Evolutionary conservation across 75 land plant genomes (phyloP).

Genomic region (Pinus tabuliformis): DNA sequence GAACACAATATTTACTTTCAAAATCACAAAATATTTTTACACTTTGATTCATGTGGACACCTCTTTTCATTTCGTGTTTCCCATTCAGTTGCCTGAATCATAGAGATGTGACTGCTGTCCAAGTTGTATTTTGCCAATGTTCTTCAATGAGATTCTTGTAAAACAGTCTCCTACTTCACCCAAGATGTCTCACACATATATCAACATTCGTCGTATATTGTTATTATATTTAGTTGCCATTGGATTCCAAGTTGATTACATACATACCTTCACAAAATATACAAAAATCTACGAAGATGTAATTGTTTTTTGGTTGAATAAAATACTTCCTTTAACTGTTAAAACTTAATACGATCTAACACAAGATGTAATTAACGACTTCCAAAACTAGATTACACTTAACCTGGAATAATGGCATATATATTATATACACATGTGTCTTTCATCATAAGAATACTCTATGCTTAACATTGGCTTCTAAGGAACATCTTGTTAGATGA

Average conservation of each 20-base stretch:
- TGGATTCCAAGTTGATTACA: background rate
- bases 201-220: background rate
- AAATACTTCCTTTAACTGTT: too few relatives aligned
- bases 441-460: background rate
- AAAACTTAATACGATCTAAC: too few relatives aligned
- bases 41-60: background rate
- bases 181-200: background rate
- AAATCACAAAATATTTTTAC: too few relatives aligned
- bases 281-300: too few relatives aligned
- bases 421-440: background rate
- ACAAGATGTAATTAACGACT: background rate
- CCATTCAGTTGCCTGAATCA: background rate
- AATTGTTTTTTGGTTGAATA: too few relatives aligned
- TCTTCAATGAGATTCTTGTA: background rate
- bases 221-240: background rate
- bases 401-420: background rate
- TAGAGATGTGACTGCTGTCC: background rate
- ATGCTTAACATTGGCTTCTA: background rate
- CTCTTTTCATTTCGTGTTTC: background rate
- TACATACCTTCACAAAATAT: background rate
- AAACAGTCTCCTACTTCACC: background rate
- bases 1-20: too few relatives aligned
- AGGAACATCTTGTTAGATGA: background rate
- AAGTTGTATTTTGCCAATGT: background rate
- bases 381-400: background rate